A percentile compares a stretch with the other conserved stretches of the same genome.
These are phyloP conservation scores for Brassica napus DNA, from an alignment of 345 rosid genomes.

Conservation along the genomic window Da-Ae NC_063450.1:2862501-2863000, in stretches of 20 bases:
- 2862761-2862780: background rate
- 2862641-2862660: background rate
- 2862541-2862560: background rate
- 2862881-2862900: background rate
- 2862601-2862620: background rate
- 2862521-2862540: background rate
- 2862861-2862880: background rate
- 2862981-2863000: no score
- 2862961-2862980: no score
- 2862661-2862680: background rate
- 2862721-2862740: background rate
- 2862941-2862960: no score
- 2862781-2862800: background rate
- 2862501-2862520: constrained; percentile 2
- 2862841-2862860: background rate
- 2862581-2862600: background rate
- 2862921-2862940: no score
- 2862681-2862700: background rate
- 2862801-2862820: background rate
- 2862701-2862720: background rate
- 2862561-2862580: background rate
- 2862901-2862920: background rate
- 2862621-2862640: background rate
- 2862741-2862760: no score
- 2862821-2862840: no score